Evolutionary conservation across 140 eudicot genomes (phyloP).

Genomic region (Senecio squalidus): DNA sequence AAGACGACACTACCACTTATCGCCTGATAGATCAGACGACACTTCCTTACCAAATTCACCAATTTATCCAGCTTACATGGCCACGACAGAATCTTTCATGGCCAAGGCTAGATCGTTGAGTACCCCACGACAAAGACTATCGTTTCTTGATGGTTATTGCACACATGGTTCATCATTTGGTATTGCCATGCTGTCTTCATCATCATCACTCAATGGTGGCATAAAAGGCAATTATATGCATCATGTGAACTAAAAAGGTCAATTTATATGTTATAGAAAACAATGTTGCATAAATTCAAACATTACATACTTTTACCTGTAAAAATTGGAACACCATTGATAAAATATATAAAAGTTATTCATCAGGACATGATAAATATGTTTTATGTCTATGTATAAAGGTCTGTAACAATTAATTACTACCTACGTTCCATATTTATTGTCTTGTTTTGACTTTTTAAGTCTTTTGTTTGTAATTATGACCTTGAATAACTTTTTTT

Average conservation of each 20-base stretch:
- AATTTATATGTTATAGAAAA: neutral
- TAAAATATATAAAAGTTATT: too few species aligned
- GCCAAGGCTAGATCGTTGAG: constrained; percentile 81
- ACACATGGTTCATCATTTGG: constrained; percentile 47
- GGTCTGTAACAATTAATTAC: too few species aligned
- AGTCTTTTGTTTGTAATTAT: too few species aligned
- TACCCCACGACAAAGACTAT: constrained; percentile 68
- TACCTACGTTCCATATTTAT: too few species aligned
- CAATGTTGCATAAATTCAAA: neutral
- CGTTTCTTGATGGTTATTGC: constrained; percentile 36
- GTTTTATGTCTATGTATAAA: too few species aligned
- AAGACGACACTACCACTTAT: constrained; percentile 28
- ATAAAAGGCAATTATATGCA: constrained; percentile 32
- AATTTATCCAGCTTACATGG: constrained; percentile 75
- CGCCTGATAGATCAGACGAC: constrained; percentile 40
- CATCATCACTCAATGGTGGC: constrained; percentile 63
- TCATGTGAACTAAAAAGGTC: constrained; percentile 15
- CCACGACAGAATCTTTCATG: constrained; percentile 85
- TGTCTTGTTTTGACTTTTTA: too few species aligned
- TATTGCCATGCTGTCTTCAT: constrained; percentile 45
- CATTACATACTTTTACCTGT: neutral
- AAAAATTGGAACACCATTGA: too few species aligned
- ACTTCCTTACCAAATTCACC: constrained; percentile 55
- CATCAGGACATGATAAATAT: too few species aligned
- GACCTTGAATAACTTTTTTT: too few species aligned